Base-by-base conservation (phyloP, 768 basidiomycete species). In the Mycena capillaripes region DNA sequence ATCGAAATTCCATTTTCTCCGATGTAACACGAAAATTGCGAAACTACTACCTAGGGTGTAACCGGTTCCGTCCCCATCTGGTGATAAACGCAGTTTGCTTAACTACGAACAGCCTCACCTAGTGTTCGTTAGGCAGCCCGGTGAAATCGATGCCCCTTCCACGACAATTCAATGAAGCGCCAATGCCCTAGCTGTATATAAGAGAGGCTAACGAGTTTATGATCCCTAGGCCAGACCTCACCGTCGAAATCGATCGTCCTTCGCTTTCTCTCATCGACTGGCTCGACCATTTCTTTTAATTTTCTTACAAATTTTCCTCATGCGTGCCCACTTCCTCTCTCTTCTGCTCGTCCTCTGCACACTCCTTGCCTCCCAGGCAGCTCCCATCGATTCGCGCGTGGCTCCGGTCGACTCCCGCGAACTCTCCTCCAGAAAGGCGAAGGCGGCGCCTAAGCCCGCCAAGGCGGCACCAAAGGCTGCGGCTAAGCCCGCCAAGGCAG, bases 221-320 rank as follows among this genome's bases (percentile, higher is more conserved):
- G 42, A 60, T 60, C 42, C 40, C 42, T 42, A 60, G 59, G 59
- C 59, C 42, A 46, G 59, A 27, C 59, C 42, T 42, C 40, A 42
- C 9, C 40, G 9, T 42, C 40, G 40, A 42, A 4, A 42, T 48
- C 30, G 21, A 17, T 38, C n/a, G 44, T 62, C 46, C 10, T 11
- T 48, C 48, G 34, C 46, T 34, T 21, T 38, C 42, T 29, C 16
- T 46, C 42, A n/a, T 62, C 44, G 42, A 62, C 60, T 25, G 60
- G 60, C 60, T 62, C 42, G 60, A 62, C 44, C 19, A 32, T 48
- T 62, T 48, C n/a, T 34, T 21, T 32, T 12, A 17, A 42, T 61
- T 48, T 62, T 34, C 60, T 48, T 48, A 11, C 59, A n/a, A 62
- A 34, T 30, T 11, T 62, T 62, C 46, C 29, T 62, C 60, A 62